These are phyloP conservation scores for Wilhelminamyces savonicus DNA, from an alignment of 805 yeast species.

Conservation along the genomic window DNA sequence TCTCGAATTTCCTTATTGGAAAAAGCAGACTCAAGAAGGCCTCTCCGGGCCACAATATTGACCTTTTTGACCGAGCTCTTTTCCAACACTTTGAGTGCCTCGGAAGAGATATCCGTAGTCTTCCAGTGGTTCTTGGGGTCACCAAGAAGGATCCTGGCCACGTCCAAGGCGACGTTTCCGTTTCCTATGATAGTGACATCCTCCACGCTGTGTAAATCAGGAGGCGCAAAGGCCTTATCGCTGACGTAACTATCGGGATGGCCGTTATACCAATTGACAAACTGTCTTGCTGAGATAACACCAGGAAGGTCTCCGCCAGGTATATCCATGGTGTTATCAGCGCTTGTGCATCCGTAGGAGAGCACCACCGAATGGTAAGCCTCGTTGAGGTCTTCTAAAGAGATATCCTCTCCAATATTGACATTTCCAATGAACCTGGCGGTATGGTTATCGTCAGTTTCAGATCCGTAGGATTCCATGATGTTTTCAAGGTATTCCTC, in stretches of 20 bases:
- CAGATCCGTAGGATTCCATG: constrained; percentile 15
- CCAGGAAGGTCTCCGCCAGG: constrained; percentile 59
- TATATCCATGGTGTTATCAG: constrained; percentile 48
- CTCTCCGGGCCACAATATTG: constrained; percentile 78
- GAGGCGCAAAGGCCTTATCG: constrained; percentile 21
- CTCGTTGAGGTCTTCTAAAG: constrained; percentile 41
- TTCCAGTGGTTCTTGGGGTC: constrained; percentile 50
- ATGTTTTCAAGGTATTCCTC: constrained; percentile 62
- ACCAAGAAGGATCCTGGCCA: constrained; percentile 71
- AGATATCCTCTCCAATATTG: constrained; percentile 56
- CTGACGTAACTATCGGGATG: constrained; percentile 53
- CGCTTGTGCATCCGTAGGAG: constrained; percentile 74
- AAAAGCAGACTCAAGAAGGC: constrained; percentile 78
- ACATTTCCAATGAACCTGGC: constrained; percentile 65
- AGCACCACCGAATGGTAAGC: constrained; percentile 69
- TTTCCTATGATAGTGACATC: constrained; percentile 85
- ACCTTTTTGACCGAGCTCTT: constrained; percentile 56
- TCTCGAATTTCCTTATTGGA: constrained; percentile 91
- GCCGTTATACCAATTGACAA: constrained; percentile 97
- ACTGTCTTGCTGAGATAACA: constrained; percentile 72
- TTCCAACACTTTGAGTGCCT: constrained; percentile 51
- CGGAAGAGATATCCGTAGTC: constrained; percentile 64
- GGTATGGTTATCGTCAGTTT: constrained; percentile 12
- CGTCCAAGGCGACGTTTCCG: constrained; percentile 93
- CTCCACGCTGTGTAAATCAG: constrained; percentile 55